A percentile compares a stretch with the other conserved stretches of the same genome.
phyloP scores from a whole-genome alignment of 179 eudicot species.

The Dionaea muscipula region DNA sequence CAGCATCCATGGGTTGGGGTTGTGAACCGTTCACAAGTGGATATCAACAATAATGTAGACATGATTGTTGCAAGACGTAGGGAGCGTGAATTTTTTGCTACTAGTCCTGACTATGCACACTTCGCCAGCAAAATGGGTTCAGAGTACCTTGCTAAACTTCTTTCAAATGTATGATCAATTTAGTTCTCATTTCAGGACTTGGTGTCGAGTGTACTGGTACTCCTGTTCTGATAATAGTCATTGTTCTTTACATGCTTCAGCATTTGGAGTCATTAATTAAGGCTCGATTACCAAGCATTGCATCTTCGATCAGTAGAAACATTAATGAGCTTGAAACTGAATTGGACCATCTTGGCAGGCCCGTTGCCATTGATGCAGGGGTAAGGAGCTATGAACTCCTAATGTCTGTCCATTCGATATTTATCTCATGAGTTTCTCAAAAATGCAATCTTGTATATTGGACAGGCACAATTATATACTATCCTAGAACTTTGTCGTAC shows the following conservation, averaged over 20 bases:
- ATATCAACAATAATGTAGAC: conserved; percentile 41
- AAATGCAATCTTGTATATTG: not conserved
- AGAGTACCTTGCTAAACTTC: conserved; percentile 51
- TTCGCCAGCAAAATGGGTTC: conserved; percentile 52
- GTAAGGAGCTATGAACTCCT: conserved; percentile 20
- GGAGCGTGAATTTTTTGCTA: conserved; percentile 45
- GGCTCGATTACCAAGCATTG: conserved; percentile 40
- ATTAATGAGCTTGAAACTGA: conserved; percentile 47
- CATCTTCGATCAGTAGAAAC: conserved; percentile 29
- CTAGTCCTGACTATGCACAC: conserved; percentile 54
- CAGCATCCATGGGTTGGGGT: conserved; percentile 65
- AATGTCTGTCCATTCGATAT: not conserved
- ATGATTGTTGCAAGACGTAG: conserved; percentile 48
- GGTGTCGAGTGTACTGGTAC: not conserved
- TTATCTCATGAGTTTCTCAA: not conserved
- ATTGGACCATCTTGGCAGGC: conserved; percentile 37
- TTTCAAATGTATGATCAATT: conserved; percentile 33
- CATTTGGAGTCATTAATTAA: conserved; percentile 40
- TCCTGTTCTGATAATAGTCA: not conserved
- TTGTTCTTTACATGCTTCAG: conserved; percentile 19
- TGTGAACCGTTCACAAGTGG: conserved; percentile 67
- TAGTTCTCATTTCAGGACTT: not conserved
- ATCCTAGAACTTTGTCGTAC: conserved; percentile 63
- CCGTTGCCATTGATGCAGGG: conserved; percentile 44
- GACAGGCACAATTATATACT: conserved; percentile 46